A percentile compares a stretch with the other conserved stretches of the same genome.
Evolutionary conservation across 1,284 basidiomycete genomes (phyloP).

Genomic region (Ustilago curta): DNA sequence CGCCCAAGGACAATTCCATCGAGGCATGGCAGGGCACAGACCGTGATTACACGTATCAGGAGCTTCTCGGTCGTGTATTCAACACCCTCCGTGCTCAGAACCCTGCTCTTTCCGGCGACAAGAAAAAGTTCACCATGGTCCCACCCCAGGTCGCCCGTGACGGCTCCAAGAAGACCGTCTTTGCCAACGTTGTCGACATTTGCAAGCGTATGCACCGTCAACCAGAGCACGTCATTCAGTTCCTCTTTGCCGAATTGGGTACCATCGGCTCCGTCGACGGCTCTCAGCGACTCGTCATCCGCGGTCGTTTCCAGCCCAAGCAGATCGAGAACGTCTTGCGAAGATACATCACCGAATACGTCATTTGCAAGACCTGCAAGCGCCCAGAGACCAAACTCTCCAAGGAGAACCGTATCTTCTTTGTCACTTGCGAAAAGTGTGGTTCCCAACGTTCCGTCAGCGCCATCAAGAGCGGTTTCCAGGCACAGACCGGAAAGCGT

Average conservation of each 20-base stretch:
- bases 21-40: conserved; percentile 85
- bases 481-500: conserved; percentile 86
- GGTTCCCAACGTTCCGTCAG: conserved; percentile 91
- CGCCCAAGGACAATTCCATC: conserved; percentile 38
- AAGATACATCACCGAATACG: conserved; percentile 98
- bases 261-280: conserved; percentile 96
- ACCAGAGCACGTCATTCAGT: conserved; percentile 99
- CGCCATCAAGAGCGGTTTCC: conserved; percentile 98
- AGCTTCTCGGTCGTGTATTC: conserved; percentile 96
- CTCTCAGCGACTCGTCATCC: conserved; percentile 91
- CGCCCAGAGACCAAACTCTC: conserved; percentile 94
- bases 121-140: conserved; percentile 95
- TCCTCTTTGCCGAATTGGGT: conserved; percentile 97
- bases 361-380: conserved; percentile 99
- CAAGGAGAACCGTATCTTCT: conserved; percentile 99
- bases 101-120: conserved; percentile 80
- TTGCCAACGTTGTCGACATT: conserved; percentile 96
- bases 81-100: conserved; percentile 90
- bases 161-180: conserved; percentile 94
- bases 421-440: conserved; percentile 96
- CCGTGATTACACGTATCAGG: conserved; percentile 92
- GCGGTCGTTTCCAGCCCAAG: conserved; percentile 97
- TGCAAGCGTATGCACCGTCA: conserved; percentile 98
- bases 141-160: conserved; percentile 95
- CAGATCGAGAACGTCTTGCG: conserved; percentile 97